phyloP scores from a whole-genome alignment of 2,329 filamentous ascomycete species.

The Epichloe glyceriae region DNA sequence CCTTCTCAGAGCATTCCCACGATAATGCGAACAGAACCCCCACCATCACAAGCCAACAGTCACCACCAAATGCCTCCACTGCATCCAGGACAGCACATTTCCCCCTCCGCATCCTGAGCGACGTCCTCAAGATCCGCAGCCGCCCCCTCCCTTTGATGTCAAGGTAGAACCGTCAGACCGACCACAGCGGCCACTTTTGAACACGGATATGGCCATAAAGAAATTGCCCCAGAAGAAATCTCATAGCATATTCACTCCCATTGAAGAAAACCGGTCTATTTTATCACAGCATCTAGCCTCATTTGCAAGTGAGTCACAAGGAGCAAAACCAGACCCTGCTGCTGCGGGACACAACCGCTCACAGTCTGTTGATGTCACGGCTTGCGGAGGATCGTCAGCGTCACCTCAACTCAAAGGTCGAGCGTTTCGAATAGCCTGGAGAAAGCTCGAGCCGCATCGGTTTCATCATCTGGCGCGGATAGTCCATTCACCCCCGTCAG shows the following conservation, averaged over 20 bases:
- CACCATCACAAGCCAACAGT: constrained; percentile 45
- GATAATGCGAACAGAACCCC: constrained; percentile 39
- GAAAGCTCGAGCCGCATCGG: constrained; percentile 35
- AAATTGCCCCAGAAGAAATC: constrained; percentile 64
- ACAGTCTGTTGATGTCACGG: constrained; percentile 51
- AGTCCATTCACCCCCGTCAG: constrained; percentile 55
- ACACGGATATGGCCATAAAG: constrained; percentile 40
- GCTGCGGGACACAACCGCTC: constrained; percentile 31
- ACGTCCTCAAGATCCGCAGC: constrained; percentile 37
- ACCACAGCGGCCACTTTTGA: constrained; percentile 32
- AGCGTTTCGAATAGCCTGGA: constrained; percentile 33
- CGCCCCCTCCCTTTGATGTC: constrained; percentile 34
- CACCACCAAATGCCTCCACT: constrained; percentile 26
- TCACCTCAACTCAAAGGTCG: constrained; percentile 42
- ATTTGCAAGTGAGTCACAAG: constrained; percentile 43
- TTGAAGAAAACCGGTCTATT: constrained; percentile 84
- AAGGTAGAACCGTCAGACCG: constrained; percentile 36
- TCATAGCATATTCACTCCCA: constrained; percentile 93
- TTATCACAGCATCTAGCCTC: constrained; percentile 70
- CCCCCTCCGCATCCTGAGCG: constrained; percentile 34
- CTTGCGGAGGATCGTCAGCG: constrained; percentile 37
- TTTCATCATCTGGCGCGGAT: constrained; percentile 50
- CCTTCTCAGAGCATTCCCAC: constrained; percentile 34
- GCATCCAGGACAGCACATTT: constrained; percentile 34
- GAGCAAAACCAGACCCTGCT: constrained; percentile 23